Evolutionary conservation across 1,139 yeast genomes (phyloP).

Genomic region (Pichia sp.): DNA sequence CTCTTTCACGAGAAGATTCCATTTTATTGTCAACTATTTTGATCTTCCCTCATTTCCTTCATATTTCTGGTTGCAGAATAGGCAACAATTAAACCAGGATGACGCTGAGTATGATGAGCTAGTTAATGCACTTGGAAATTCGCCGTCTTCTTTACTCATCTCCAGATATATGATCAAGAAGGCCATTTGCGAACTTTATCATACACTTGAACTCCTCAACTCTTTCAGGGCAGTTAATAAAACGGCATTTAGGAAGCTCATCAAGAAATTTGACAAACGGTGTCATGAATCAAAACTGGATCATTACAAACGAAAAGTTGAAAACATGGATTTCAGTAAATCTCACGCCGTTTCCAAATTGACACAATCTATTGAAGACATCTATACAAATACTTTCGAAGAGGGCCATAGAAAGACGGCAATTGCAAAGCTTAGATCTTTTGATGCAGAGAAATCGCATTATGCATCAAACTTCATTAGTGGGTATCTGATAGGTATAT

Average conservation of each 20-base stretch:
- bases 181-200: conserved; percentile 74
- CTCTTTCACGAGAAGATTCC: too few species aligned
- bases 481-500: conserved; percentile 65
- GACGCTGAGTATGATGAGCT: too few species aligned
- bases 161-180: conserved; percentile 71
- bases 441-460: conserved; percentile 32
- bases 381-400: conserved; percentile 62
- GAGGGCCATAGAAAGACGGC: conserved; percentile 68
- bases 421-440: conserved; percentile 60
- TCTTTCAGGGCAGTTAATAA: conserved; percentile 73
- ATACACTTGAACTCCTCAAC: conserved; percentile 68
- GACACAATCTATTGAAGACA: conserved; percentile 54
- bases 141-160: conserved; percentile 44
- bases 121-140: too few species aligned
- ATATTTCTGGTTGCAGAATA: conserved; percentile 7
- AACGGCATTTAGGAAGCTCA: conserved; percentile 82
- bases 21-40: conserved; percentile 9
- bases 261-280: conserved; percentile 83
- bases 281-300: conserved; percentile 42
- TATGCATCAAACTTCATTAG: conserved; percentile 44
- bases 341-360: conserved; percentile 65
- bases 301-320: conserved; percentile 53
- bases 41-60: conserved; percentile 10
- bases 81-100: not conserved
- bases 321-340: conserved; percentile 48